Evolutionary conservation across 306 rosid species (phyloP).

Genomic region (Ormosia semicastrata): DNA sequence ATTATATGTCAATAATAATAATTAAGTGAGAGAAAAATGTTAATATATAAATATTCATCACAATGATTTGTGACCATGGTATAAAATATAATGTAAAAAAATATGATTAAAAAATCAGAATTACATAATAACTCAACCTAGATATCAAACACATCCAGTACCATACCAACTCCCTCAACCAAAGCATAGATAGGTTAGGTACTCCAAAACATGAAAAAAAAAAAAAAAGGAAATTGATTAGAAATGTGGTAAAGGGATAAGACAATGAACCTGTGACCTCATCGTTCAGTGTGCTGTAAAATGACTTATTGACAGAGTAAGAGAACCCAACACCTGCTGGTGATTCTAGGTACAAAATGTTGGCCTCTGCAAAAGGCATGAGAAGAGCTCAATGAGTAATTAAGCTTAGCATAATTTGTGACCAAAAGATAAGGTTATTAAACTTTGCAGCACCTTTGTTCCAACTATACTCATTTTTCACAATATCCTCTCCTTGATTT

Average conservation of each 20-base stretch:
- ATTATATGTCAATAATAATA: too few relatives aligned
- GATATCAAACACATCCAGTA: too few relatives aligned
- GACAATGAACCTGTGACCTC: constrained; percentile 35
- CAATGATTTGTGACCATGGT: too few relatives aligned
- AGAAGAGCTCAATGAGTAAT: background rate
- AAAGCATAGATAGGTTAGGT: too few relatives aligned
- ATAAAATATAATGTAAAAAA: too few relatives aligned
- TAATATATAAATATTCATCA: too few relatives aligned
- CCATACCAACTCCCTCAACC: too few relatives aligned
- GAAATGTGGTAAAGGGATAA: background rate
- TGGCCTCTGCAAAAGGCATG: constrained; percentile 35
- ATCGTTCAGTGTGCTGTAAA: constrained; percentile 30
- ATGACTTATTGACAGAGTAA: constrained; percentile 32
- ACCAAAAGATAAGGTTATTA: background rate
- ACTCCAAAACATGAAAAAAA: background rate
- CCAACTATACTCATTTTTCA: constrained; percentile 38
- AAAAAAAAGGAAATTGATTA: background rate
- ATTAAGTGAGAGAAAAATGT: too few relatives aligned
- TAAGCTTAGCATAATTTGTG: background rate
- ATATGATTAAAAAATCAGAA: too few relatives aligned
- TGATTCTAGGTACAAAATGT: constrained; percentile 46
- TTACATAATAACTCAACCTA: too few relatives aligned
- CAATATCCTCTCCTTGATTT: constrained; percentile 1
- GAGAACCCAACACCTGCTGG: constrained; percentile 58
- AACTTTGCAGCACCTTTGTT: constrained; percentile 30